Conservation (phyloP, 768 basidiomycete genomes). For the Russula sp. region DNA sequence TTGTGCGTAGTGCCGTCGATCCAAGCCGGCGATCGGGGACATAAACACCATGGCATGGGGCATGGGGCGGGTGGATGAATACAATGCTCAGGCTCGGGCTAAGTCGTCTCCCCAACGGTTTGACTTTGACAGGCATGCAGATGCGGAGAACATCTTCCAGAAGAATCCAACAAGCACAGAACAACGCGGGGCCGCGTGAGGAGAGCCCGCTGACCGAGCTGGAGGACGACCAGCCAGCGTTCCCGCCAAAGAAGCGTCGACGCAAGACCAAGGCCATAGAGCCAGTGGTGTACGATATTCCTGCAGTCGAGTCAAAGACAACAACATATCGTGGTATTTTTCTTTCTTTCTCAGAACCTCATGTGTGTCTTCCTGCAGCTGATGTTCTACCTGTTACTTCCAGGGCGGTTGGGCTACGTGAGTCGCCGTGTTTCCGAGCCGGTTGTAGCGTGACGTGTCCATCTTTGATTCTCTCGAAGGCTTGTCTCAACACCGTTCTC, state of each 20-base stretch:
- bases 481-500: slow-evolving; percentile 80
- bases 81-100: too few species aligned
- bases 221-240: slow-evolving; percentile 5
- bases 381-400: background rate
- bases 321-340: slow-evolving; percentile 66
- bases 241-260: slow-evolving; percentile 25
- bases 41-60: too few species aligned
- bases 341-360: too few species aligned
- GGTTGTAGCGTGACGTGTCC: background rate
- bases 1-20: too few species aligned
- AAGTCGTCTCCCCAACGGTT: too few species aligned
- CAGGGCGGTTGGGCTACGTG: slow-evolving; percentile 21
- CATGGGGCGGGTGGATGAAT: too few species aligned
- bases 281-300: slow-evolving; percentile 56
- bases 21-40: too few species aligned
- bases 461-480: slow-evolving; percentile 31
- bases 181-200: background rate
- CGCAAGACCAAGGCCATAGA: slow-evolving; percentile 33
- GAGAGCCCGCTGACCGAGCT: slow-evolving; percentile 24
- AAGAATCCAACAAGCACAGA: too few species aligned
- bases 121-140: background rate
- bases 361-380: slow-evolving; percentile 20
- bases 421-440: background rate
- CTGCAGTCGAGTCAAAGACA: slow-evolving; percentile 56
- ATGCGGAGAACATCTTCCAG: too few species aligned